Evolutionary conservation across 1,284 basidiomycete species (phyloP), one percentile per base, ranked within the genome.

Genomic region (Mycena citricolor): DNA sequence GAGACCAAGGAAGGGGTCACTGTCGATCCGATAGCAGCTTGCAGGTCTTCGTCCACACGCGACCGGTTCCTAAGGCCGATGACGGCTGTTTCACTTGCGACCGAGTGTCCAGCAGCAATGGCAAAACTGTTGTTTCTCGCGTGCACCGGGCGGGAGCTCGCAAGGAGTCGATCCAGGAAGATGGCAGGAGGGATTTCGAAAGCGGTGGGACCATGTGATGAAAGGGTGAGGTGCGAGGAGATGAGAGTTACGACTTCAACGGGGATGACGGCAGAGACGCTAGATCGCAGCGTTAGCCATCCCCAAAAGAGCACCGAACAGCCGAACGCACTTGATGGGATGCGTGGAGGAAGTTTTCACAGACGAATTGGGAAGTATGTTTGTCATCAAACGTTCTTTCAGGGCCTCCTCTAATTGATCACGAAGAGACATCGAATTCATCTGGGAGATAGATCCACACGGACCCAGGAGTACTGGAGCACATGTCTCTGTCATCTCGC

Each of bases 301-400:
- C 30, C n/a, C 57, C 49, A 49, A 41, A 8, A 36, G 28, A 24
- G 32, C 25, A 26, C 23, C 16, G 19, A 21, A 38, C 33, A 23
- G 20, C 35, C 17, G 21, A 10, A 63, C 66, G 57, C 58, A 90
- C 87, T 90, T 89, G 60, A 94, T 87, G 3, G 90, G 91, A 63
- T 94, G 90, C 0, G 86, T 79, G 35, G 79, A 71, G 1, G 88
- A 91, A 0, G 90, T 94, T 60, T 90, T 91, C 48, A 83, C 34
- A 51, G 57, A 32, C 36, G 54, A 40, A 42, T 50, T 40, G 32
- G 51, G 11, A 38, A 44, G 52, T 47, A 53, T 46, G 44, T 43
- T 44, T 25, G 51, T 40, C 39, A 52, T 47, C 36, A 65, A 39
- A 7, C 59, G 57, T 35, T 76, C 71, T 10, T 69, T 64, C 26